Base-by-base conservation (phyloP, 2,329 filamentous ascomycete genomes). In the Aspergillus unguis region DNA sequence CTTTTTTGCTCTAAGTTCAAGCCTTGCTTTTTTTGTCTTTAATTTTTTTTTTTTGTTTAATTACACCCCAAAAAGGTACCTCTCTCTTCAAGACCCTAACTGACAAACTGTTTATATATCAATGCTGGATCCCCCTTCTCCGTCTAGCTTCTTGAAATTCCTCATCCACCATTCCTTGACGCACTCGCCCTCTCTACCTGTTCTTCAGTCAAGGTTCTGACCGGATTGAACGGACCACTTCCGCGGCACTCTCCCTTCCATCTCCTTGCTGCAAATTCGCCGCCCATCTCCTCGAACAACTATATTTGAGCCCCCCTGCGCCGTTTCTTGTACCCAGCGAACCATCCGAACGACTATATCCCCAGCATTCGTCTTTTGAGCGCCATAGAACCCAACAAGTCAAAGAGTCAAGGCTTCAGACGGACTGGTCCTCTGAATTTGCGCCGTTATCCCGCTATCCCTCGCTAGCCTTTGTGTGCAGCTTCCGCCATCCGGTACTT, bases 261-360 rank as follows among this genome's bases (percentile, higher is more conserved):
- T 61, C 62, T 60, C 61, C 68, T 68, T 71, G 65, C 61, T 58
- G 62, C 65, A 62, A 59, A 57, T 63, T 58, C 56, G 45, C 50
- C 52, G 50, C 52, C 58, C 43, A 36, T 26, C 48, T 49, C 53
- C 52, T 37, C 52, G 48, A 43, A 55, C 51, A 44, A 56, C 41
- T 52, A 35, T 31, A 50, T 54, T 54, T 48, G 52, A 51, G 56
- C 50, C 33, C 54, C 57, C 55, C 57, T 56, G 35, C 48, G 50
- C 42, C 51, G 41, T 23, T 32, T 38, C 26, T 28, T 45, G 17
- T 35, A 48, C 37, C 38, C 9, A 48, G 27, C 46, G 2, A 40
- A 11, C 44, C 26, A 28, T 11, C 29, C 4, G 35, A 31, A 40
- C 38, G 33, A 27, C 36, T 25, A 5, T 26, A 27, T 35, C 8